Conservation (phyloP, 371 early-diverging fungal species). For the Mucor irregularis region DNA sequence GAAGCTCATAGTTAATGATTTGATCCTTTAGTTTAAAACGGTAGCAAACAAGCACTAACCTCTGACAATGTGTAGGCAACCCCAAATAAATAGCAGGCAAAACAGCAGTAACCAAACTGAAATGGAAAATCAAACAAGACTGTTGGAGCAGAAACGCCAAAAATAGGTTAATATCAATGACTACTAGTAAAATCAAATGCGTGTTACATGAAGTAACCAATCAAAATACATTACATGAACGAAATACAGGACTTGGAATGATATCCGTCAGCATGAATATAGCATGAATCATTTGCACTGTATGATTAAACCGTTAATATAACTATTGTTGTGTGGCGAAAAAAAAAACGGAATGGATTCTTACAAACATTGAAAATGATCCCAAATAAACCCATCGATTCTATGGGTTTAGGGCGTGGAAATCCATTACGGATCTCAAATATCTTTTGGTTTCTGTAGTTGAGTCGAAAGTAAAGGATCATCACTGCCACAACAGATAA, state of each 20-base stretch:
- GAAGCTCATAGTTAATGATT: too few relatives aligned
- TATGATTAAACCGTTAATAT: too few relatives aligned
- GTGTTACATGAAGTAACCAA: too few relatives aligned
- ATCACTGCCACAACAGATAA: neutral
- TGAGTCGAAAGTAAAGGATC: slow-evolving; percentile 7
- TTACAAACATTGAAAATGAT: slow-evolving; percentile 15
- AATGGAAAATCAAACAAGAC: neutral
- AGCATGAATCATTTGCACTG: slow-evolving; percentile 12
- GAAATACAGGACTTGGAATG: slow-evolving; percentile 13
- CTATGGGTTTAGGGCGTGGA: slow-evolving; percentile 14
- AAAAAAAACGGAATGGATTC: neutral
- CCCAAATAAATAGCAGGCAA: slow-evolving; percentile 16
- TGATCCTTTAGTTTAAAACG: too few relatives aligned
- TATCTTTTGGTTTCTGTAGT: slow-evolving; percentile 11
- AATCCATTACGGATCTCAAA: slow-evolving; percentile 15
- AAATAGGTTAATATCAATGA: too few relatives aligned
- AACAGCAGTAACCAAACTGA: slow-evolving; percentile 12
- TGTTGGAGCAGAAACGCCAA: neutral
- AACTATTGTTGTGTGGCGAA: too few relatives aligned
- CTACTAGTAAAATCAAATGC: too few relatives aligned
- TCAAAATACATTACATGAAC: slow-evolving; percentile 9
- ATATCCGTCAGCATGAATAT: slow-evolving; percentile 13
- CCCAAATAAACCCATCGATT: slow-evolving; percentile 11
- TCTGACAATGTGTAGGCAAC: slow-evolving; percentile 15
- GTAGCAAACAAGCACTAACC: neutral